phyloP scores from a whole-genome alignment of 805 yeast species.

The Teunomyces lycoperdinae region DNA sequence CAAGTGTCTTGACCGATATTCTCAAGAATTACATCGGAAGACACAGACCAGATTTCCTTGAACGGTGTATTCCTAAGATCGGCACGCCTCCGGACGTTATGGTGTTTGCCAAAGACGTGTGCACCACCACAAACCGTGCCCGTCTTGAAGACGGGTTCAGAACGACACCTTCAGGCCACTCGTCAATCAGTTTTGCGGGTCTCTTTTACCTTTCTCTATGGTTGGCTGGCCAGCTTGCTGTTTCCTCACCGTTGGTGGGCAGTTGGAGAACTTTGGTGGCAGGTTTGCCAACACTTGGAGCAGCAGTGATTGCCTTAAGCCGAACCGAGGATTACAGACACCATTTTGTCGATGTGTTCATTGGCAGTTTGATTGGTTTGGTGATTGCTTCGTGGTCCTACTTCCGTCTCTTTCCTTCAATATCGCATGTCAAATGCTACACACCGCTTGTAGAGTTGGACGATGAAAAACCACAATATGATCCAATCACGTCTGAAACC shows the following conservation, averaged over 20 bases:
- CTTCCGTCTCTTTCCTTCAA: slow-evolving; percentile 48
- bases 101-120: slow-evolving; percentile 42
- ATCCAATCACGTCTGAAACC: not conserved
- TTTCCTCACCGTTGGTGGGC: slow-evolving; percentile 47
- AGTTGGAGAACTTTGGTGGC: slow-evolving; percentile 61
- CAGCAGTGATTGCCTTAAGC: slow-evolving; percentile 74
- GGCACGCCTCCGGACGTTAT: slow-evolving; percentile 22
- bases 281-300: slow-evolving; percentile 59
- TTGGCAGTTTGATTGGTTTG: slow-evolving; percentile 70
- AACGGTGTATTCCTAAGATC: slow-evolving; percentile 28
- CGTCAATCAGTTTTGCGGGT: slow-evolving; percentile 35
- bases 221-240: slow-evolving; percentile 62
- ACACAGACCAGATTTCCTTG: slow-evolving; percentile 34
- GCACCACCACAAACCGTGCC: slow-evolving; percentile 43
- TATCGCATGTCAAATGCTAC: slow-evolving; percentile 31
- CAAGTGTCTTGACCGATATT: slow-evolving; percentile 35
- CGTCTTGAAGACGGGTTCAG: slow-evolving; percentile 37
- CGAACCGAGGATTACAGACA: slow-evolving; percentile 93
- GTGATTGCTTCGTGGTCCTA: slow-evolving; percentile 58
- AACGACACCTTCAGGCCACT: slow-evolving; percentile 42
- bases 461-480: slow-evolving; percentile 8
- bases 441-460: slow-evolving; percentile 34
- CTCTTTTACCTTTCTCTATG: slow-evolving; percentile 53
- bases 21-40: slow-evolving; percentile 32
- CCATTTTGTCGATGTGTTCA: slow-evolving; percentile 78